Percentiles rank a stretch among this genome's conserved stretches.
Conservation (phyloP, 2,329 filamentous ascomycete genomes). For the Trichoderma sp. region DNA sequence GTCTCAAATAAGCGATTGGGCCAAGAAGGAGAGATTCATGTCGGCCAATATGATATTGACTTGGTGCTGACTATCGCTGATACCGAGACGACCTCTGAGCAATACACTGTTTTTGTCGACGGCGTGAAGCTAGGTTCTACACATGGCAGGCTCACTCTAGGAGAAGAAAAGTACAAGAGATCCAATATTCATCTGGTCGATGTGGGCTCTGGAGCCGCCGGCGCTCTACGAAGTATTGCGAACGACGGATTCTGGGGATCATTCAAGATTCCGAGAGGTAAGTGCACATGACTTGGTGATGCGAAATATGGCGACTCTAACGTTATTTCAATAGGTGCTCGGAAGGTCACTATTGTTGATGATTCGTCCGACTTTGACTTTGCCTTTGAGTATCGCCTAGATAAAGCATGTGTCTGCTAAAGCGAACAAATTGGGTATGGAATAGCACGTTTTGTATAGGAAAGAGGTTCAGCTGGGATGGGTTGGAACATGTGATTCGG, state of each 20-base stretch:
- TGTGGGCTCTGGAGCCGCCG: not conserved
- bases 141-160: not conserved
- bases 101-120: not conserved
- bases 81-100: not conserved
- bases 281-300: not conserved
- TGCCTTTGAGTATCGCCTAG: constrained; percentile 6
- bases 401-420: not conserved
- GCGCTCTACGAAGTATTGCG: not conserved
- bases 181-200: not conserved
- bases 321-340: not conserved
- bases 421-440: not conserved
- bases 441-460: not conserved
- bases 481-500: not conserved
- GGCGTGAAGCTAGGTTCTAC: not conserved
- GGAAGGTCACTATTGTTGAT: not conserved
- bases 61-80: not conserved
- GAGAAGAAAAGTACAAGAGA: not conserved
- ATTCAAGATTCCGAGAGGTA: constrained; percentile 7
- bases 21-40: not conserved
- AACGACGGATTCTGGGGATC: constrained; percentile 10
- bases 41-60: not conserved
- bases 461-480: not conserved
- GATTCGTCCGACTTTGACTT: not conserved
- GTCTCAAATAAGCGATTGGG: not conserved
- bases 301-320: not conserved